phyloP scores from a whole-genome alignment of 1,284 basidiomycete species.

The Ganoderma sp. region DNA sequence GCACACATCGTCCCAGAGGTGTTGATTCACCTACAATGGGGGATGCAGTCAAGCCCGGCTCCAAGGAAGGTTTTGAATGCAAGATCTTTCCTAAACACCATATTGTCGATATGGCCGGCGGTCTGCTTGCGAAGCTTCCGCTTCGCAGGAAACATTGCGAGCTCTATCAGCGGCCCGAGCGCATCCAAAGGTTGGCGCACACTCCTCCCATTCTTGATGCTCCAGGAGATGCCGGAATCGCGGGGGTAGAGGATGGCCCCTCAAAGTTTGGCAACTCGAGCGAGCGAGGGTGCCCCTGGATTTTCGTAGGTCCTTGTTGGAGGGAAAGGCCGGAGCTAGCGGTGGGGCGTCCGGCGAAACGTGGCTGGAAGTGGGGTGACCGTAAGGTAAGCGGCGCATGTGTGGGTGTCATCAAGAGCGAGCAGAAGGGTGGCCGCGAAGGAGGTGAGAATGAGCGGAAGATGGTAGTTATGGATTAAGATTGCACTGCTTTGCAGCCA shows the following conservation, averaged over 20 bases:
- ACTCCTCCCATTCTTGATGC: conserved; percentile 1
- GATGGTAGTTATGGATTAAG: not conserved
- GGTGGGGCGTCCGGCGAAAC: not conserved
- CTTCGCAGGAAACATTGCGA: too few species aligned
- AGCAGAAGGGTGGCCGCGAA: not conserved
- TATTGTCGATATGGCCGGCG: too few species aligned
- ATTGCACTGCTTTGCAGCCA: too few species aligned
- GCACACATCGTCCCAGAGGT: too few species aligned
- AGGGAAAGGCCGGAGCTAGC: not conserved
- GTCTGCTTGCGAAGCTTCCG: too few species aligned
- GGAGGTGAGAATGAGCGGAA: too few species aligned
- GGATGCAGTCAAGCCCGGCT: too few species aligned
- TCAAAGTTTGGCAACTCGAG: not conserved
- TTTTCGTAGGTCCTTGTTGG: not conserved
- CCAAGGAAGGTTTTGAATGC: too few species aligned
- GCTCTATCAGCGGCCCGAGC: too few species aligned
- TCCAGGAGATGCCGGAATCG: not conserved
- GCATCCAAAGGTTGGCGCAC: too few species aligned
- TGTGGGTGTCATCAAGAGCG: conserved; percentile 11
- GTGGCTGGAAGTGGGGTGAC: not conserved
- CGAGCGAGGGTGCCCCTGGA: not conserved
- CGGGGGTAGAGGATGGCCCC: conserved; percentile 1
- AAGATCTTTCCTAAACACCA: too few species aligned
- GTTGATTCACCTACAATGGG: too few species aligned
- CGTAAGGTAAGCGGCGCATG: not conserved